These are phyloP conservation scores for Phlebiopsis gigantea DNA, from an alignment of 768 basidiomycete species.

Conservation along the genomic window DNA sequence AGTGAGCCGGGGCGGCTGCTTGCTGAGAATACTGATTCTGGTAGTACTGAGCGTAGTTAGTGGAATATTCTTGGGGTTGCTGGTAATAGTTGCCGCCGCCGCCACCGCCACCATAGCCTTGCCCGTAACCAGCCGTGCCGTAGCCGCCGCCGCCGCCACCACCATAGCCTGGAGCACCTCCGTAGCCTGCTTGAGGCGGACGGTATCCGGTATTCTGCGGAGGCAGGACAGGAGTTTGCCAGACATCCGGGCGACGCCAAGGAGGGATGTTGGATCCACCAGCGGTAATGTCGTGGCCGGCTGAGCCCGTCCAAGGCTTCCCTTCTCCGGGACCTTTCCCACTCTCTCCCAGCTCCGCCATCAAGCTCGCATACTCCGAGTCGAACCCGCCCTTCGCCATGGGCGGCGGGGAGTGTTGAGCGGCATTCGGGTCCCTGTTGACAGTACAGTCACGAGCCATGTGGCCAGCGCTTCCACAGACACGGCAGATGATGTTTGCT, in stretches of 20 bases:
- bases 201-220: conserved; percentile 58
- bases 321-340: conserved; percentile 45
- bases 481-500: conserved; percentile 98
- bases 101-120: conserved; percentile 29
- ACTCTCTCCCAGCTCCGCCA: conserved; percentile 96
- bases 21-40: conserved; percentile 83
- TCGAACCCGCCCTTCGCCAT: conserved; percentile 80
- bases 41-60: conserved; percentile 82
- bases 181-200: conserved; percentile 46
- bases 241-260: conserved; percentile 87
- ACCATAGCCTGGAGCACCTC: neutral
- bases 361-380: conserved; percentile 93
- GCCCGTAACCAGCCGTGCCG: conserved; percentile 21
- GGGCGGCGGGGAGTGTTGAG: conserved; percentile 31
- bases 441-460: conserved; percentile 98
- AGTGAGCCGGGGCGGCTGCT: conserved; percentile 38
- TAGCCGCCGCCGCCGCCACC: conserved; percentile 16
- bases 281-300: conserved; percentile 48
- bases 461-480: conserved; percentile 97
- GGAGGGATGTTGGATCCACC: conserved; percentile 80
- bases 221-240: conserved; percentile 46
- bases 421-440: conserved; percentile 82
- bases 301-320: conserved; percentile 64
- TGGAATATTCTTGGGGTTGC: conserved; percentile 60
- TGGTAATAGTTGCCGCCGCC: conserved; percentile 35